Percentiles rank a stretch among this genome's conserved stretches.
Conservation (phyloP, 2,329 filamentous ascomycete genomes). For the Claviceps citrina region DNA sequence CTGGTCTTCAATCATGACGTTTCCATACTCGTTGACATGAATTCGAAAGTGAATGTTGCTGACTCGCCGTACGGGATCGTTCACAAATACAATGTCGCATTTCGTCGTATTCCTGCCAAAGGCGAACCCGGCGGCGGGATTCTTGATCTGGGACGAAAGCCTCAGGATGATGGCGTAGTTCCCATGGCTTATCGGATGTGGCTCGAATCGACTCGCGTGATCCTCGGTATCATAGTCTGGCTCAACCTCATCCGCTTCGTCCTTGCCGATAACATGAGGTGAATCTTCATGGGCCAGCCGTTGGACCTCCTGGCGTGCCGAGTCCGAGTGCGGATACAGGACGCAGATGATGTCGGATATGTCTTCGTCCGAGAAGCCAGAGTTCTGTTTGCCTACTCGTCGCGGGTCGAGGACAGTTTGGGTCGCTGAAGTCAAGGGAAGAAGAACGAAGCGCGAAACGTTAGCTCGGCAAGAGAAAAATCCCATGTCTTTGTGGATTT, state of each 20-base stretch:
- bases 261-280: constrained; percentile 33
- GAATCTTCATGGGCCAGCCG: constrained; percentile 31
- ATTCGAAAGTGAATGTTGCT: constrained; percentile 97
- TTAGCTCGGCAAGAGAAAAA: background rate
- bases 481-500: too few species aligned
- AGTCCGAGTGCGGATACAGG: constrained; percentile 61
- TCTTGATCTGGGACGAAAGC: constrained; percentile 57
- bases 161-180: constrained; percentile 62
- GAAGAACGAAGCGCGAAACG: background rate
- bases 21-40: constrained; percentile 70
- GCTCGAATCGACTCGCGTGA: constrained; percentile 29
- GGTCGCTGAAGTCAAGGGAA: constrained; percentile 7
- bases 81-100: constrained; percentile 57
- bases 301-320: constrained; percentile 55
- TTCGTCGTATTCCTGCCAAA: constrained; percentile 63
- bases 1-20: constrained; percentile 81
- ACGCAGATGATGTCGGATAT: constrained; percentile 81
- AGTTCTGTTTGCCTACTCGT: constrained; percentile 63
- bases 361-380: constrained; percentile 68
- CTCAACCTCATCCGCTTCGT: constrained; percentile 33
- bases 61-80: constrained; percentile 55
- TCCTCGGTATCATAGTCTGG: constrained; percentile 37
- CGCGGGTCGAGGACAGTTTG: constrained; percentile 56
- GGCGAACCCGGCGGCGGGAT: constrained; percentile 57
- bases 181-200: constrained; percentile 30